phyloP scores from a whole-genome alignment of 495 filamentous ascomycete genomes.

The Penicillium mononematosum region DNA sequence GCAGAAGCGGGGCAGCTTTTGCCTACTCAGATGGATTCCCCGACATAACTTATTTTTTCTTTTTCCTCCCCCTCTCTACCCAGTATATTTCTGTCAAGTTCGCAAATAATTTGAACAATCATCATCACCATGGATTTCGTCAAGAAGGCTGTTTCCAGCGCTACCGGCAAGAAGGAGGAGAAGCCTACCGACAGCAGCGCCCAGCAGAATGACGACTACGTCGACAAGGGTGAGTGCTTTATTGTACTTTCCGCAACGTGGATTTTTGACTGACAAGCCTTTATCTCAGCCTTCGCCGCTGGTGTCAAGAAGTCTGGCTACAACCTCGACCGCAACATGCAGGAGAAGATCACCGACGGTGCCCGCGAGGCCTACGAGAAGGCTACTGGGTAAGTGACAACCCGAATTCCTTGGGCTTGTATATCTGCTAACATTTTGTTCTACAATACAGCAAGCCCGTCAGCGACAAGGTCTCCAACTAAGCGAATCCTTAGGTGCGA shows the following conservation, averaged over 20 bases:
- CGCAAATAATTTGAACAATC: neutral
- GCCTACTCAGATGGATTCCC: neutral
- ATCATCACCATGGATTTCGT: conserved; percentile 12
- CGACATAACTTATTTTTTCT: neutral
- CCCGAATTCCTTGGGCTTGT: neutral
- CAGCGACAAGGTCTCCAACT: conserved; percentile 9
- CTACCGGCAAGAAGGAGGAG: neutral
- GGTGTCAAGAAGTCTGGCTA: conserved; percentile 11
- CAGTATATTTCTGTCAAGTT: neutral
- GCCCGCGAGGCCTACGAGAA: conserved; percentile 11
- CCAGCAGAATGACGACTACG: conserved; percentile 8
- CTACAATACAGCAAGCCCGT: conserved; percentile 1
- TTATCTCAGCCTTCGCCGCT: conserved; percentile 3
- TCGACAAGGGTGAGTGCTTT: conserved; percentile 6
- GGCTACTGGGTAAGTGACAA: conserved; percentile 9
- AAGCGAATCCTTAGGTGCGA: neutral
- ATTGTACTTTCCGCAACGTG: neutral
- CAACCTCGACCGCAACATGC: conserved; percentile 8
- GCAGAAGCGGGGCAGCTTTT: conserved; percentile 1
- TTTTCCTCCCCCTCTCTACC: neutral
- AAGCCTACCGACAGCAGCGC: neutral
- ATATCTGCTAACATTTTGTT: neutral
- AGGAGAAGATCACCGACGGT: conserved; percentile 14
- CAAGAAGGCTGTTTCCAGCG: conserved; percentile 6
- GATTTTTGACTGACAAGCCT: neutral